A percentile compares a stretch with the other conserved stretches of the same genome.
Evolutionary conservation across 2,329 filamentous ascomycete genomes (phyloP).

Genomic region (Epichloe glyceriae): DNA sequence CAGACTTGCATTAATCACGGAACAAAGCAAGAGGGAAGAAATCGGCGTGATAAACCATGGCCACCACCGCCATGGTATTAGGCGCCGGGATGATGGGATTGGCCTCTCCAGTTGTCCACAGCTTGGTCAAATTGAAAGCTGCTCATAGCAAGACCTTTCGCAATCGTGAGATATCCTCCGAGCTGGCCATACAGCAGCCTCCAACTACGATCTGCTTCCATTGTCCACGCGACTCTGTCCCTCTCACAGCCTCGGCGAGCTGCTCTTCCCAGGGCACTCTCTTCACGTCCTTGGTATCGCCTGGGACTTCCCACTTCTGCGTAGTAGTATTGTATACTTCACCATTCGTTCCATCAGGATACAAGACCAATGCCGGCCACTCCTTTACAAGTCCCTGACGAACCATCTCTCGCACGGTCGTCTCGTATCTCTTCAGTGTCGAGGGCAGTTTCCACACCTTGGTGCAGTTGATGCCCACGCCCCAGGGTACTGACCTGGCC

Average conservation of each 20-base stretch:
- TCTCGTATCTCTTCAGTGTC: constrained; percentile 42
- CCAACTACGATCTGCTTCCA: constrained; percentile 38
- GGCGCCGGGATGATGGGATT: constrained; percentile 51
- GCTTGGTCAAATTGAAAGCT: no score
- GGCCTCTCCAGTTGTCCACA: constrained; percentile 33
- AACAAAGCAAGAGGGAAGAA: no score
- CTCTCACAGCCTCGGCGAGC: constrained; percentile 27
- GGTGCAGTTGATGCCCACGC: constrained; percentile 56
- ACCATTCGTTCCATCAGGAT: constrained; percentile 56
- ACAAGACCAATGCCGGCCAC: constrained; percentile 46
- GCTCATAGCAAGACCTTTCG: constrained; percentile 5
- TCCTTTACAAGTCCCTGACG: constrained; percentile 17
- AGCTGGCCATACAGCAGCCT: constrained; percentile 39
- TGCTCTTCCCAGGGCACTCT: constrained; percentile 31
- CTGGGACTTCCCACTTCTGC: constrained; percentile 42
- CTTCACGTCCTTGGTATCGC: constrained; percentile 10
- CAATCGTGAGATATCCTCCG: constrained; percentile 21
- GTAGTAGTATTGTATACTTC: constrained; percentile 53
- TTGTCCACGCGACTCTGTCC: constrained; percentile 21
- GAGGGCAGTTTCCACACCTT: constrained; percentile 48
- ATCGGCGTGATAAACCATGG: constrained; percentile 16
- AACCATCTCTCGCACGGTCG: constrained; percentile 27
- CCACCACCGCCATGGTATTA: constrained; percentile 46
- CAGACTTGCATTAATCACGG: no score
- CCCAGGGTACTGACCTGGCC: constrained; percentile 34